Evolutionary conservation across 495 filamentous ascomycete genomes (phyloP), one percentile per base, ranked within the genome.

Genomic region (Podospora didyma): DNA sequence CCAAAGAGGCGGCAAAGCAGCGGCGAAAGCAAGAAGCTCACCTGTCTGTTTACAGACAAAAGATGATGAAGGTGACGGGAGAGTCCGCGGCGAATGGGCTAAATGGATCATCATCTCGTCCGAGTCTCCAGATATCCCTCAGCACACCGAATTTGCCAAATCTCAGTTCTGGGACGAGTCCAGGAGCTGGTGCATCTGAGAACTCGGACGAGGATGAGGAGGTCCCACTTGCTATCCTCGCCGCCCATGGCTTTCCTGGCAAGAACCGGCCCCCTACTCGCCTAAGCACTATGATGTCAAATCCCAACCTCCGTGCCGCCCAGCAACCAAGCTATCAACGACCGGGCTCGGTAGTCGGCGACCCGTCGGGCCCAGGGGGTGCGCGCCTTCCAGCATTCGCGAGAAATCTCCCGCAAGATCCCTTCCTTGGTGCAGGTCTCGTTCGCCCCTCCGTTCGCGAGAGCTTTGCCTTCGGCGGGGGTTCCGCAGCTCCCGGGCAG

Each of bases 61-160:
- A 93, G 68, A 96, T 97, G 91, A 95, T 91, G 89, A 96, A 96
- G 66, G 87, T 95, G 19, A 96, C 90, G 7, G 92, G 92, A 48
- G 89, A 90, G 62, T 72, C 79, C 7, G 69, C 79, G 7, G 69
- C 77, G 51, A 80, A 78, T 48, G 64, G 78, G 1, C 56, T 66
- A 10, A 80, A 78, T 48, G 64, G 78, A 1, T 57, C 67, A 10
- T 52, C 64, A 0, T 66, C 71, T 39, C 68, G 79, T 70, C 59
- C 78, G 39, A 64, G 73, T 53, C 57, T 79, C 17, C 67, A 73
- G 28, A 73, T 76, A 41, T 81, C 82, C 4, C 71, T 80, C 55
- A 84, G 82, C 63, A 82, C 78, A 14, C 82, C 82, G 4, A 82
- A 80, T 49, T 63, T 85, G 24, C 64, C 70, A 17, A 66, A 58